Conservation (phyloP, 1,284 basidiomycete genomes). For the Moniliella sp. region DNA sequence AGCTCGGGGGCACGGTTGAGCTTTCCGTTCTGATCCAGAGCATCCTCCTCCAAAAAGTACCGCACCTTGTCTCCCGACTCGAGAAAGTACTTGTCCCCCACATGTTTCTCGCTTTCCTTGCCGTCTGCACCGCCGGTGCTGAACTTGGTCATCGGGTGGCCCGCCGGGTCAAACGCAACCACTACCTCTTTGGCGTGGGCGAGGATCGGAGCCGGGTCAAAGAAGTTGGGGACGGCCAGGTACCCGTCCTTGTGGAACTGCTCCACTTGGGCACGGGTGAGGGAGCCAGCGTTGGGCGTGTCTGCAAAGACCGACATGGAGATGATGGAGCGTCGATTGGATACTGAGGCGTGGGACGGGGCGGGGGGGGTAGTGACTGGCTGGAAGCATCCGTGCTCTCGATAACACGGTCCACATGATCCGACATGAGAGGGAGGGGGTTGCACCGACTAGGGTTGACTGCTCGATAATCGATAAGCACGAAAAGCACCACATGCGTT, state of each 20-base stretch:
- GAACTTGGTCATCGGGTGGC: conserved; percentile 77
- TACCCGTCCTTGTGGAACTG: conserved; percentile 41
- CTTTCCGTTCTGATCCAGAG: conserved; percentile 31
- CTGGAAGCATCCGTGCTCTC: too few species aligned
- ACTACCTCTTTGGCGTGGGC: conserved; percentile 48
- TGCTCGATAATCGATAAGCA: too few species aligned
- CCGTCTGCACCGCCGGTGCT: conserved; percentile 43
- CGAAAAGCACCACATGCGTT: too few species aligned
- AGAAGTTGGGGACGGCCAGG: conserved; percentile 54
- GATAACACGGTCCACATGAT: too few species aligned
- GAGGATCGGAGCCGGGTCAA: conserved; percentile 48
- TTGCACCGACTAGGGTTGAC: too few species aligned
- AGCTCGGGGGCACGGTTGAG: conserved; percentile 6
- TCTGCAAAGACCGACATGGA: too few species aligned
- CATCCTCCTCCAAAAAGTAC: conserved; percentile 67
- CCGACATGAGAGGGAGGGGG: too few species aligned
- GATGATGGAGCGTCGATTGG: too few species aligned
- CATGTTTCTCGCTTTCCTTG: conserved; percentile 37
- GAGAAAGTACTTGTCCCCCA: conserved; percentile 80
- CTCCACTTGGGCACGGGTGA: conserved; percentile 8
- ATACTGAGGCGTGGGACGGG: too few species aligned
- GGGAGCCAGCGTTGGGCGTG: conserved; percentile 4
- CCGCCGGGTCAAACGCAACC: conserved; percentile 49
- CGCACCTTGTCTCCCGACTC: conserved; percentile 61
- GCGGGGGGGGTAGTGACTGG: too few species aligned